These are phyloP conservation scores for Sonneratia caseolaris DNA, from an alignment of 345 rosid genomes.

Conservation along the genomic window DNA sequence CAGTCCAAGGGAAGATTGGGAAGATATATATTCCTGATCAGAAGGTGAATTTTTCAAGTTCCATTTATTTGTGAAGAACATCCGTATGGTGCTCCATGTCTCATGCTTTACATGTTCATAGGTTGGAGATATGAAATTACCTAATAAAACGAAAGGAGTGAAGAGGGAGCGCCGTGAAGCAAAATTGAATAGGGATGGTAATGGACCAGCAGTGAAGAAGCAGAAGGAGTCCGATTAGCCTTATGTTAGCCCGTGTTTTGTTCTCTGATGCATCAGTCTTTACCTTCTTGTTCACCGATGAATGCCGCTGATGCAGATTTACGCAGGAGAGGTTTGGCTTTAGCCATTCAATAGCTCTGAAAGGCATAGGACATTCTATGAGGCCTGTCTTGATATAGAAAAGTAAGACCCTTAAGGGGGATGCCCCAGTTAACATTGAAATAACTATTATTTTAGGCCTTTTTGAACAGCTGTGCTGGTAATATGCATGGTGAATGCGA, in stretches of 20 bases:
- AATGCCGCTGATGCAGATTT: not conserved
- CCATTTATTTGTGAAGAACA: not conserved
- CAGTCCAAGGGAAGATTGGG: slow-evolving; percentile 52
- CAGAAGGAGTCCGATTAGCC: slow-evolving; percentile 43
- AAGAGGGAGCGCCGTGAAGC: slow-evolving; percentile 93
- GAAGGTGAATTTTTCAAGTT: slow-evolving; percentile 36
- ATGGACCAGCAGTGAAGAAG: slow-evolving; percentile 41
- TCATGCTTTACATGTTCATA: slow-evolving; percentile 12
- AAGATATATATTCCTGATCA: slow-evolving; percentile 89
- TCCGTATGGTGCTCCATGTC: not conserved
- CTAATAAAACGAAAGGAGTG: slow-evolving; percentile 69
- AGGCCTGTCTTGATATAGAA: not conserved
- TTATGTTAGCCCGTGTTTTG: not conserved
- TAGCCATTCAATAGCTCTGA: not conserved
- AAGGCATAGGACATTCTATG: not conserved
- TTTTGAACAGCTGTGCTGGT: not conserved
- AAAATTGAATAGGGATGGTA: slow-evolving; percentile 32
- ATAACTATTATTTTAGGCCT: not conserved
- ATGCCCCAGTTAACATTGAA: not conserved
- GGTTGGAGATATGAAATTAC: slow-evolving; percentile 49
- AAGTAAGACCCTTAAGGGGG: not conserved
- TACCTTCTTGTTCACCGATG: not conserved
- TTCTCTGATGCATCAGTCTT: not conserved
- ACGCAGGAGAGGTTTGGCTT: not conserved
- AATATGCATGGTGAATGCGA: not conserved